Conservation (phyloP, 495 filamentous ascomycete species). For the Darksidea phi region DNA sequence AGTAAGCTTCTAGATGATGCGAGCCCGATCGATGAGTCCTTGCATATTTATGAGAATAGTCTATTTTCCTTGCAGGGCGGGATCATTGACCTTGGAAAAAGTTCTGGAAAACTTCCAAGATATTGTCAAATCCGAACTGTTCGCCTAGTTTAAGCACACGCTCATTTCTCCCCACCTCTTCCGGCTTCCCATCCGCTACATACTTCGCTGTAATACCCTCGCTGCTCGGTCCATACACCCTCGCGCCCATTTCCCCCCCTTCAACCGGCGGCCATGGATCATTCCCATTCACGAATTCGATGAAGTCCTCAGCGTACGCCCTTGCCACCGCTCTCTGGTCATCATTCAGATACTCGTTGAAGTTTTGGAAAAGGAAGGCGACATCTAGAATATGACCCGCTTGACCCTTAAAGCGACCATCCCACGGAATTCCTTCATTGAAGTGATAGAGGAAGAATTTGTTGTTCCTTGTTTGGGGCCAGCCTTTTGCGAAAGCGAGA, state of each 20-base stretch:
- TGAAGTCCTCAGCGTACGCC: slow-evolving; percentile 26
- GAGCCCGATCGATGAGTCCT: no score
- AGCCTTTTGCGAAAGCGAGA: slow-evolving; percentile 30
- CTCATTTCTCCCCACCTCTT: slow-evolving; percentile 20
- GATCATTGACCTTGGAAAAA: slow-evolving; percentile 18
- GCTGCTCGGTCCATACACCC: slow-evolving; percentile 31
- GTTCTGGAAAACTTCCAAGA: slow-evolving; percentile 26
- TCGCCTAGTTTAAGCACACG: slow-evolving; percentile 28
- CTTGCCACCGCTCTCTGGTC: slow-evolving; percentile 24
- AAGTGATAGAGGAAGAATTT: slow-evolving; percentile 51
- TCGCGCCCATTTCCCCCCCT: slow-evolving; percentile 11
- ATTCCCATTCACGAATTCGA: slow-evolving; percentile 26
- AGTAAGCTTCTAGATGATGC: no score
- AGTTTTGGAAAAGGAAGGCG: slow-evolving; percentile 52
- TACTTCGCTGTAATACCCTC: slow-evolving; percentile 26
- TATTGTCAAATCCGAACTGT: slow-evolving; percentile 22
- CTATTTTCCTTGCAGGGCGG: slow-evolving; percentile 11
- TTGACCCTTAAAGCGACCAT: slow-evolving; percentile 48
- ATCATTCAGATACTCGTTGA: slow-evolving; percentile 42
- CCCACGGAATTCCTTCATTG: slow-evolving; percentile 53
- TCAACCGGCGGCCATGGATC: slow-evolving; percentile 31
- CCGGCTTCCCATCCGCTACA: slow-evolving; percentile 21
- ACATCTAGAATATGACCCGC: slow-evolving; percentile 51
- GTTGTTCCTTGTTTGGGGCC: slow-evolving; percentile 22
- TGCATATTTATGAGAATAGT: neutral